Conservation (phyloP, 495 filamentous ascomycete genomes). For the Neurospora sp. region DNA sequence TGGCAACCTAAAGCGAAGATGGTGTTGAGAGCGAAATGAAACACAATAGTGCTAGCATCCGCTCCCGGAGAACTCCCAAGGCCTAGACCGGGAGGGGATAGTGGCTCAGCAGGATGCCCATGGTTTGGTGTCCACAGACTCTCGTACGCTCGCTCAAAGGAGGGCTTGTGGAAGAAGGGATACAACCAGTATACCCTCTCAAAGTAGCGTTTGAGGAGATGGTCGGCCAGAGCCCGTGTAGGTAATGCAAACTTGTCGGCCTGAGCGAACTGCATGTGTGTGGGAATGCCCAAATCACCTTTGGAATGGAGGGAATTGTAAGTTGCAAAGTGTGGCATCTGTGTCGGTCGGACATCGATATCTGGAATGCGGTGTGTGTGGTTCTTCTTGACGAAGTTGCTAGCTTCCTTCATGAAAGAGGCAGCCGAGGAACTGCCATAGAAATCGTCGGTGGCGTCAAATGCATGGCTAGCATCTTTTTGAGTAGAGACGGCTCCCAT, state of each 20-base stretch:
- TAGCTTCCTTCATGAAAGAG: slow-evolving; percentile 31
- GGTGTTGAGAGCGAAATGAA: slow-evolving; percentile 34
- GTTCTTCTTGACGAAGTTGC: slow-evolving; percentile 19
- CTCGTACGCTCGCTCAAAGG: slow-evolving; percentile 33
- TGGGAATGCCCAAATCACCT: background rate
- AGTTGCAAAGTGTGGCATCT: background rate
- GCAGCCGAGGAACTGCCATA: slow-evolving; percentile 36
- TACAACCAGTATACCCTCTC: slow-evolving; percentile 32
- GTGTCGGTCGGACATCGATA: background rate
- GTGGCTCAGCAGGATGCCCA: slow-evolving; percentile 8
- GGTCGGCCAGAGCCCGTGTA: slow-evolving; percentile 34
- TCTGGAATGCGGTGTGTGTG: background rate
- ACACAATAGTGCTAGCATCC: slow-evolving; percentile 29
- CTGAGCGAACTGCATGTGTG: slow-evolving; percentile 1
- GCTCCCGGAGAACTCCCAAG: slow-evolving; percentile 33
- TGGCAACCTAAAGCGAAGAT: slow-evolving; percentile 38
- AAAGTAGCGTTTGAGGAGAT: slow-evolving; percentile 33
- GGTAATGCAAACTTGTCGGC: slow-evolving; percentile 21
- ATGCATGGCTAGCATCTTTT: slow-evolving; percentile 14
- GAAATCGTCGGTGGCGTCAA: slow-evolving; percentile 25
- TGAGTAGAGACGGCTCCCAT: slow-evolving; percentile 24
- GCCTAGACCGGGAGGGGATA: slow-evolving; percentile 18
- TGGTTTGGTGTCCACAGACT: slow-evolving; percentile 28
- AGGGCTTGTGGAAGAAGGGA: slow-evolving; percentile 37
- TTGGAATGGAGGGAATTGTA: background rate